phyloP scores from a whole-genome alignment of 192 early-diverging fungal species.

The Backusella luteola region DNA sequence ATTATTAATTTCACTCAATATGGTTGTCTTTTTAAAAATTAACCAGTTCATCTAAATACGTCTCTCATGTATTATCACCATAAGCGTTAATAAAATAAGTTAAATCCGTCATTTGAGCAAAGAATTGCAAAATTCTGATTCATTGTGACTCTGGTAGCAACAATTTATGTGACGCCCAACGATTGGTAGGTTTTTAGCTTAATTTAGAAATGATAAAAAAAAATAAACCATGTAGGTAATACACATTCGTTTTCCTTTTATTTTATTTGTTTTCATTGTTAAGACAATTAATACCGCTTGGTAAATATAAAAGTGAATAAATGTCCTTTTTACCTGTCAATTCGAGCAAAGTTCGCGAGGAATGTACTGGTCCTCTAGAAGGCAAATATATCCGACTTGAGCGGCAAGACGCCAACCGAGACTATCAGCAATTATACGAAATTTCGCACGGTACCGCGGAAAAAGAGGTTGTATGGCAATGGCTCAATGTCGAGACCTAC shows the following conservation, averaged over 20 bases:
- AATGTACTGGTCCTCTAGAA: background rate
- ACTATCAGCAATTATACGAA: background rate
- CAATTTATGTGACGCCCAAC: background rate
- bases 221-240: background rate
- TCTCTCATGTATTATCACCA: background rate
- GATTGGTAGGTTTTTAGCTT: background rate
- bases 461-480: background rate
- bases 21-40: too few relatives aligned
- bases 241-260: background rate
- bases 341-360: background rate
- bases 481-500: background rate
- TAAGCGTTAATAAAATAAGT: background rate
- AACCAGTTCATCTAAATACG: background rate
- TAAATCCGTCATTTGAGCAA: background rate
- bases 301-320: background rate
- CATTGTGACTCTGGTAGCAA: background rate
- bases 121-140: background rate
- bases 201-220: background rate
- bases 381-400: background rate
- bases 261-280: background rate
- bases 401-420: background rate
- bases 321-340: background rate
- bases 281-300: background rate
- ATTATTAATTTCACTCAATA: too few relatives aligned
- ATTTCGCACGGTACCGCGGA: background rate